Evolutionary conservation across 208 protist species (phyloP).

Genomic region (Trypanosoma lewisi): DNA sequence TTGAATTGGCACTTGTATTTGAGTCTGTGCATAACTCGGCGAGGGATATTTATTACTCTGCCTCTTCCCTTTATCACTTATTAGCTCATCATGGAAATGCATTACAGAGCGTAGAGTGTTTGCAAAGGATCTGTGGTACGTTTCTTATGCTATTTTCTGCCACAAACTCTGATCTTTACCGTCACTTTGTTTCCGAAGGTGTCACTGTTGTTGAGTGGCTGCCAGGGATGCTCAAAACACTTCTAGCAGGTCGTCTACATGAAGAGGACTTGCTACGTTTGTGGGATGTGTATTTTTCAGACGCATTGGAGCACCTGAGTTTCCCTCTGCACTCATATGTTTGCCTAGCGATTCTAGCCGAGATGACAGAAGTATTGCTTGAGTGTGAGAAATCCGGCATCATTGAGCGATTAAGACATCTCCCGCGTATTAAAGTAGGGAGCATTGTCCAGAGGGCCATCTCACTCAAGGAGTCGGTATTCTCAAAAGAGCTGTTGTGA

Average conservation of each 20-base stretch:
- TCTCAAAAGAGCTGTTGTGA: slow-evolving; percentile 29
- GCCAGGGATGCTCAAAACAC: slow-evolving; percentile 56
- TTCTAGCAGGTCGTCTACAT: slow-evolving; percentile 71
- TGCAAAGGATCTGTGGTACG: slow-evolving; percentile 71
- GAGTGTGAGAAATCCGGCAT: slow-evolving; percentile 72
- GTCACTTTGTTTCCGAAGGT: slow-evolving; percentile 73
- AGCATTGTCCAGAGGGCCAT: slow-evolving; percentile 72
- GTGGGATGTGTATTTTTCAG: slow-evolving; percentile 81
- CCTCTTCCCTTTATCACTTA: slow-evolving; percentile 44
- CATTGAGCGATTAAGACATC: slow-evolving; percentile 55
- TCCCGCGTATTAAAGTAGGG: slow-evolving; percentile 73
- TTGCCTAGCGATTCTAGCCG: slow-evolving; percentile 66
- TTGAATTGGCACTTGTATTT: slow-evolving; percentile 53
- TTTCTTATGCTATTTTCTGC: slow-evolving; percentile 80
- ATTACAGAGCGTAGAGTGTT: slow-evolving; percentile 52
- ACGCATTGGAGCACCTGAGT: slow-evolving; percentile 41
- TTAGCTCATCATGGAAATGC: slow-evolving; percentile 63
- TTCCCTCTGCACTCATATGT: slow-evolving; percentile 79
- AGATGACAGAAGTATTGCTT: slow-evolving; percentile 83
- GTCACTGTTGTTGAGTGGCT: slow-evolving; percentile 74
- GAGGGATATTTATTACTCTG: slow-evolving; percentile 69
- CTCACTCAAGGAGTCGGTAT: slow-evolving; percentile 65
- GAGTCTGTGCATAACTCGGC: slow-evolving; percentile 42
- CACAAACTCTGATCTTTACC: slow-evolving; percentile 64
- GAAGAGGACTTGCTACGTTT: slow-evolving; percentile 69